phyloP scores from a whole-genome alignment of 2,329 filamentous ascomycete species.

The Clathrospora elynae region DNA sequence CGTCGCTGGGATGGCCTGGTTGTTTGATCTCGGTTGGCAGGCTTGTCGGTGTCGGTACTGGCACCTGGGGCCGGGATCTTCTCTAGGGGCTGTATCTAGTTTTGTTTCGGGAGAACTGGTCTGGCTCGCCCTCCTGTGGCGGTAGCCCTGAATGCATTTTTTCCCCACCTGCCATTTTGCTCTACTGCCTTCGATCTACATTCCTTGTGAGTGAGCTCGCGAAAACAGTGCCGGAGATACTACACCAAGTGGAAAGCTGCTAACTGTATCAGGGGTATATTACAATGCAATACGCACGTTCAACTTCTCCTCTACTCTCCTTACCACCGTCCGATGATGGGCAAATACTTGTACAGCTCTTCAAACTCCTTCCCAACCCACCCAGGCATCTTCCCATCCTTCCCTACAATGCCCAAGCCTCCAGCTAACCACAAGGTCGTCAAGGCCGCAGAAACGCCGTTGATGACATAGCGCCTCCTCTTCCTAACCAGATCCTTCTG shows the following conservation, averaged over 20 bases:
- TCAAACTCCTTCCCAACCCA: constrained; percentile 86
- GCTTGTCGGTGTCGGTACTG: neutral
- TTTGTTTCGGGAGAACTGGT: neutral
- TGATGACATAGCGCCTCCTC: constrained; percentile 72
- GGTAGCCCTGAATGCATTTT: constrained; percentile 1
- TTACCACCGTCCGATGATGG: constrained; percentile 60
- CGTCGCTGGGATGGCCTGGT: neutral
- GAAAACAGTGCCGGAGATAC: constrained; percentile 20
- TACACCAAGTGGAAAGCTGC: too few relatives aligned
- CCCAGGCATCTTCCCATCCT: constrained; percentile 69
- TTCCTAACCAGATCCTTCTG: constrained; percentile 61
- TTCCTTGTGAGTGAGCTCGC: constrained; percentile 56
- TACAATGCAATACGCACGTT: constrained; percentile 22
- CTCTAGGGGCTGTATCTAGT: neutral
- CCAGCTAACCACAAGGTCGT: constrained; percentile 79
- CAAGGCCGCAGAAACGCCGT: constrained; percentile 64
- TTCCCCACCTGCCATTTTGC: neutral
- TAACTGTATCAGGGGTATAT: constrained; percentile 35
- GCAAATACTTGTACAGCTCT: constrained; percentile 68
- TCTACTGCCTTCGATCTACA: too few relatives aligned
- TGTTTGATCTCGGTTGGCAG: neutral
- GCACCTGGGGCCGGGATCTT: neutral
- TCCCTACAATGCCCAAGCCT: constrained; percentile 76
- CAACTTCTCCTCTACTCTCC: constrained; percentile 28
- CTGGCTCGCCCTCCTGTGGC: neutral